A percentile compares a stretch with the other conserved stretches of the same genome.
These are phyloP conservation scores for Suillus ampliporus DNA, from an alignment of 768 basidiomycete species.

Conservation along the genomic window DNA sequence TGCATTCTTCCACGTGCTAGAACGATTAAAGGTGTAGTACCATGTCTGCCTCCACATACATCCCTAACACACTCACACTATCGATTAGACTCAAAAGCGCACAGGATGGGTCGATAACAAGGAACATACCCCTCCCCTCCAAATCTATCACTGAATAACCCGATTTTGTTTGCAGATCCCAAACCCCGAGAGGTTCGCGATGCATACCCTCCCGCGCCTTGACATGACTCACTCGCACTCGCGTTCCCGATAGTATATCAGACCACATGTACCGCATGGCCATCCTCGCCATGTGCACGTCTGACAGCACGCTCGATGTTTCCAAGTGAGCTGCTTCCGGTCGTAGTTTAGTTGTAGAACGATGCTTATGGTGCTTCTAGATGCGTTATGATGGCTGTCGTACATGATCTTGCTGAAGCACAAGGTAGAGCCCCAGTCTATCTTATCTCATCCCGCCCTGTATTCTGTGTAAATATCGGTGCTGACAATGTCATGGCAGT, in stretches of 20 bases:
- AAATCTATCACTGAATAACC: slow-evolving; percentile 13
- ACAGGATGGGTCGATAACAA: slow-evolving; percentile 94
- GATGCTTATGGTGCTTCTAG: slow-evolving; percentile 36
- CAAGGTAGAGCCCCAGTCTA: slow-evolving; percentile 61
- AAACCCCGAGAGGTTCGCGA: slow-evolving; percentile 74
- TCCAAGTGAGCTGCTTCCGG: slow-evolving; percentile 59
- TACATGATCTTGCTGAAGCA: slow-evolving; percentile 97
- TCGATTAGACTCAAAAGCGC: slow-evolving; percentile 83
- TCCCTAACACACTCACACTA: slow-evolving; percentile 7
- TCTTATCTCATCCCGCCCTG: too few species aligned
- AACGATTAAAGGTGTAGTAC: slow-evolving; percentile 78
- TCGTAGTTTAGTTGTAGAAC: background rate
- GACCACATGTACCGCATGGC: slow-evolving; percentile 99
- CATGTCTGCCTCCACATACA: background rate
- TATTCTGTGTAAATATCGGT: background rate
- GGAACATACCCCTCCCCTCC: slow-evolving; percentile 19
- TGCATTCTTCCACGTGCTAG: slow-evolving; percentile 89
- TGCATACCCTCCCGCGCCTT: background rate
- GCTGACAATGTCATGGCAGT: slow-evolving; percentile 47
- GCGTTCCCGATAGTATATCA: slow-evolving; percentile 64
- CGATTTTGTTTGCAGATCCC: slow-evolving; percentile 59
- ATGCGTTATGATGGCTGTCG: slow-evolving; percentile 88
- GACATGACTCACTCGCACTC: slow-evolving; percentile 3
- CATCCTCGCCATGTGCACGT: slow-evolving; percentile 86
- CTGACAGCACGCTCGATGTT: slow-evolving; percentile 73